Base-by-base conservation (phyloP, 169 alveolate genomes). In the Cystoisospora suis region DNA sequence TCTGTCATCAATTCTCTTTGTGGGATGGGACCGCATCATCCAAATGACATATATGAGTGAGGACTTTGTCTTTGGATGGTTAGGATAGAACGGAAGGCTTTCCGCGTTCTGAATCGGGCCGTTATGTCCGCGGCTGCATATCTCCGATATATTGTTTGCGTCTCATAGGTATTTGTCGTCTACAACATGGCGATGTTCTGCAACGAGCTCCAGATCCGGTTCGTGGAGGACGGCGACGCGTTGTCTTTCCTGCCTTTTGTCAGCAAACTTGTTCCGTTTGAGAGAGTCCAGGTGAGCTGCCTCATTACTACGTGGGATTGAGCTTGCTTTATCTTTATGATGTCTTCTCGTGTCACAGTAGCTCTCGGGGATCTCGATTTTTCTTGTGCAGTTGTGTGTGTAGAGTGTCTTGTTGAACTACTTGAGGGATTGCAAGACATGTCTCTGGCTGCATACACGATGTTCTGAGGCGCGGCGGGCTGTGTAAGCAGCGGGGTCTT, bases 211-310 rank as follows among this genome's bases (percentile, higher is more conserved):
- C 90, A 83, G 36, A 36, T 53, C 44, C 90, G 90, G 5, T 83
- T 83, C 44, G 90, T 83, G n/a, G 90, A 83, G 27, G 79, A 61
- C 61, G 90, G 72, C 17, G 90, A 83, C 80, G 58, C 90, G 27
- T 46, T 83, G 29, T 44, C 46, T 42, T 83, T 83, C 80, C 65
- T 83, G 69, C 90, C 90, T 36, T 58, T 36, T 45, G 81, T 83
- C 32, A 53, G 59, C 59, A 40, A 44, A 27, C 58, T 83, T 34
- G 47, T 59, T 20, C 90, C 90, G 5, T 83, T 83, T n/a, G 90
- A 83, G 42, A 56, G 72, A 40, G 58, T 83, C 15, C 42, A 53
- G 3, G 90, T 83, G 45, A 27, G n/a, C 23, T n/a, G n/a, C n/a
- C n/a, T n/a, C n/a, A n/a, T n/a, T n/a, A n/a, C n/a, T n/a, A n/a